Conservation (phyloP, 2,329 filamentous ascomycete genomes). For the Aureobasidium sp. region DNA sequence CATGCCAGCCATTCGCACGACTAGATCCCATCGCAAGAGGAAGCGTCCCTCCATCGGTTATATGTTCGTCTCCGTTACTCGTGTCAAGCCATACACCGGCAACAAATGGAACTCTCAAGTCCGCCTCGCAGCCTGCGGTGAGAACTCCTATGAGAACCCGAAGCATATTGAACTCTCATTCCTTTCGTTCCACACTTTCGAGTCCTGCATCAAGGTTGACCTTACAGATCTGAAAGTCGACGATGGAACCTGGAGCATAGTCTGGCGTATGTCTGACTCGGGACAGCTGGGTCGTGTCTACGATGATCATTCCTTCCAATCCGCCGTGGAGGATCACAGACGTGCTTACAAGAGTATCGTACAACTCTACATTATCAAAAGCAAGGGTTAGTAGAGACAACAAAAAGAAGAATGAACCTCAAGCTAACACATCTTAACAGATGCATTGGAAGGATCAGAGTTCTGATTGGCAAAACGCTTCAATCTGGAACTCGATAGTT, state of each 20-base stretch:
- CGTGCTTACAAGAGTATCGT: not conserved
- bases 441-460: not conserved
- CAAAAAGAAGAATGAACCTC: fast-evolving
- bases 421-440: not conserved
- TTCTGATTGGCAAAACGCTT: not conserved
- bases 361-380: not conserved
- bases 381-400: not conserved
- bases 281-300: not conserved
- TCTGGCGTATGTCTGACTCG: not conserved
- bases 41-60: not conserved
- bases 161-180: too few relatives aligned
- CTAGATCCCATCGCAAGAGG: not conserved
- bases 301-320: not conserved
- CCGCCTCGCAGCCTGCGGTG: not conserved
- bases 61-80: not conserved
- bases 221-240: not conserved
- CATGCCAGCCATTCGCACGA: not conserved
- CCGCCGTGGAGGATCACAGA: not conserved
- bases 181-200: not conserved
- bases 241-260: not conserved
- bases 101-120: not conserved
- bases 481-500: too few relatives aligned
- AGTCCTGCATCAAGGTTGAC: not conserved
- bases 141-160: too few relatives aligned
- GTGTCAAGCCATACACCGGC: not conserved